These are phyloP conservation scores for Phaeophleospora eucalypticola DNA, from an alignment of 2,329 filamentous ascomycete genomes.

Conservation along the genomic window DNA sequence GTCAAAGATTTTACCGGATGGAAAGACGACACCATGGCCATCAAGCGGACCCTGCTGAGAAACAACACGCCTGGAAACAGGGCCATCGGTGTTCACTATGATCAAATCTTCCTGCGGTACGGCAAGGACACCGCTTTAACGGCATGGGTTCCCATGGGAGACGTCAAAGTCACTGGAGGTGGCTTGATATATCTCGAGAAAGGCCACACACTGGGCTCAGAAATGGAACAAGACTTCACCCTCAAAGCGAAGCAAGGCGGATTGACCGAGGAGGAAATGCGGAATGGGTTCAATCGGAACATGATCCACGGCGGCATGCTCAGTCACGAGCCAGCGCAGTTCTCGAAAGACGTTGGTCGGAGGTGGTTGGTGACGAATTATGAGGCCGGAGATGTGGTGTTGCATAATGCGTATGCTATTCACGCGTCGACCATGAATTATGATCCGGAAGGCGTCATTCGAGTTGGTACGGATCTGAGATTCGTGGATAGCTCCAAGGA, in stretches of 20 bases:
- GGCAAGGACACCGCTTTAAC: conserved; percentile 34
- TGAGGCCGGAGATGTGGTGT: conserved; percentile 51
- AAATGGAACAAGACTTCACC: conserved; percentile 32
- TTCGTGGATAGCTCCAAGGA: too few species aligned
- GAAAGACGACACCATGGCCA: conserved; percentile 32
- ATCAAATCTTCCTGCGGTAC: conserved; percentile 40
- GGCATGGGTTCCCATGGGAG: conserved; percentile 39
- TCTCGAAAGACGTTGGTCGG: conserved; percentile 10
- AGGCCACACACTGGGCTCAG: conserved; percentile 24
- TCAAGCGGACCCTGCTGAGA: conserved; percentile 36
- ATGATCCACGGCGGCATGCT: conserved; percentile 1
- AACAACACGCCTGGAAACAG: conserved; percentile 38
- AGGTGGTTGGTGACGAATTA: conserved; percentile 52
- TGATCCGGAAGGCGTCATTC: conserved; percentile 36
- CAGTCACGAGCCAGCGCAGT: neutral
- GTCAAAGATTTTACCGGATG: conserved; percentile 37
- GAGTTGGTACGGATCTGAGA: conserved; percentile 41
- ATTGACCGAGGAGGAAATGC: neutral
- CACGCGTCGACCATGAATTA: conserved; percentile 41
- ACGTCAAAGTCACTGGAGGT: conserved; percentile 32
- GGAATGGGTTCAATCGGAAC: neutral
- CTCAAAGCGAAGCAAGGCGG: conserved; percentile 16
- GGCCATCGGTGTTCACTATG: conserved; percentile 35
- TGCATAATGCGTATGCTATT: conserved; percentile 45
- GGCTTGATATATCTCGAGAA: conserved; percentile 13